phyloP scores from a whole-genome alignment of 1,284 basidiomycete genomes.

The Sanghuangporus weigelae region DNA sequence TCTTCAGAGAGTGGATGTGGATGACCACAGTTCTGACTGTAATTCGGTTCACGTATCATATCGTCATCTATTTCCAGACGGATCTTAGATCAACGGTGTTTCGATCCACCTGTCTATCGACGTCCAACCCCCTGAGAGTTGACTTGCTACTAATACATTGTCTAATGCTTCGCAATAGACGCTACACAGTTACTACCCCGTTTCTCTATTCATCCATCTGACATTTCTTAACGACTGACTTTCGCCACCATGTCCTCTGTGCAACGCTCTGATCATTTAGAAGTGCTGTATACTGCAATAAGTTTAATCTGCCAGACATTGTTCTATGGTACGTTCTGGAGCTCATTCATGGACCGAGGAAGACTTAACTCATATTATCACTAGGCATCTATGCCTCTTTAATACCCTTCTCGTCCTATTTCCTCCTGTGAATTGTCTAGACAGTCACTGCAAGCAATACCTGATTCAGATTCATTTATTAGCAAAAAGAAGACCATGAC shows the following conservation, averaged over 20 bases:
- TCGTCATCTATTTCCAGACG: too few relatives aligned
- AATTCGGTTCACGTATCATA: too few relatives aligned
- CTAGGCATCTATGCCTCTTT: neutral
- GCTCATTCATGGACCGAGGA: neutral
- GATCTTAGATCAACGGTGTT: too few relatives aligned
- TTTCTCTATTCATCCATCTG: too few relatives aligned
- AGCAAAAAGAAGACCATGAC: neutral
- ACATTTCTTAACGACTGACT: too few relatives aligned
- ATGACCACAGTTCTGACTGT: too few relatives aligned
- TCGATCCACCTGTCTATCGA: too few relatives aligned
- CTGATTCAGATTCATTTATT: neutral
- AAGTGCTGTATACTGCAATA: neutral
- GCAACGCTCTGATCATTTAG: neutral
- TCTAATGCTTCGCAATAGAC: too few relatives aligned
- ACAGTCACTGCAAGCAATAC: neutral
- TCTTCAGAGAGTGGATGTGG: too few relatives aligned
- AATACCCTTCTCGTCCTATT: neutral
- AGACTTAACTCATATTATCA: neutral
- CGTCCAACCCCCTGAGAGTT: too few relatives aligned
- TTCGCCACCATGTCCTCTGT: neutral
- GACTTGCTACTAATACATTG: too few relatives aligned
- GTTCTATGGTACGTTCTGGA: neutral
- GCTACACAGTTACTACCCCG: too few relatives aligned
- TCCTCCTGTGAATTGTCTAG: neutral
- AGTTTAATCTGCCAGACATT: slow-evolving; percentile 1